These are phyloP conservation scores for Suhomyces bokatorum DNA, from an alignment of 1,139 yeast species.

Conservation along the genomic window DNA sequence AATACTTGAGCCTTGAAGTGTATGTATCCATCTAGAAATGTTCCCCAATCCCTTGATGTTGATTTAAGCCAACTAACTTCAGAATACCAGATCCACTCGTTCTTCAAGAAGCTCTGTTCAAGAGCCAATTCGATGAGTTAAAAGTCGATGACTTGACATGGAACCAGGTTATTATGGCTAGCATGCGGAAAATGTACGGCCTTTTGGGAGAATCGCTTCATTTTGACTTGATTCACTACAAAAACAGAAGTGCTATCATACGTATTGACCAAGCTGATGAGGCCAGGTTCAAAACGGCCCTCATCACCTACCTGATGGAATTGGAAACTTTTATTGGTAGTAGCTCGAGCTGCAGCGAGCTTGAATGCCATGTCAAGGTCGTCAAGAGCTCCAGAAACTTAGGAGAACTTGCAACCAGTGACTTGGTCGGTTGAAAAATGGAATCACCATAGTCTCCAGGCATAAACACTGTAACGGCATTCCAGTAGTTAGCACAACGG, in stretches of 20 bases:
- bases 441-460: no score
- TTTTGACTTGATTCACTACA: slow-evolving; percentile 36
- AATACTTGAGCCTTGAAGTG: slow-evolving; percentile 18
- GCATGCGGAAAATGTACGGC: slow-evolving; percentile 39
- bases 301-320: slow-evolving; percentile 32
- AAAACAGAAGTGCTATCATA: slow-evolving; percentile 20
- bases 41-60: neutral
- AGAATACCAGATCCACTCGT: slow-evolving; percentile 18
- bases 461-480: no score
- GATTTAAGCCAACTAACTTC: slow-evolving; percentile 14
- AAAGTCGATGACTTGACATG: slow-evolving; percentile 41
- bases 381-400: slow-evolving; percentile 18
- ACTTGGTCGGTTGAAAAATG: no score
- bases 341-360: slow-evolving; percentile 16
- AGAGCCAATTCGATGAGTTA: slow-evolving; percentile 13
- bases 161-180: slow-evolving; percentile 35
- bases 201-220: slow-evolving; percentile 42
- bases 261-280: slow-evolving; percentile 31
- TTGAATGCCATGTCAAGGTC: slow-evolving; percentile 26
- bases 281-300: slow-evolving; percentile 30
- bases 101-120: slow-evolving; percentile 11
- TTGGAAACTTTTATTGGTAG: slow-evolving; percentile 27
- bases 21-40: slow-evolving; percentile 11
- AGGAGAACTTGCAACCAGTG: slow-evolving; percentile 13
- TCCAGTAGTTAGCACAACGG: no score